These are phyloP conservation scores for Nicotiana paniculata DNA, from an alignment of 257 asterid genomes.

Conservation along the genomic window DNA sequence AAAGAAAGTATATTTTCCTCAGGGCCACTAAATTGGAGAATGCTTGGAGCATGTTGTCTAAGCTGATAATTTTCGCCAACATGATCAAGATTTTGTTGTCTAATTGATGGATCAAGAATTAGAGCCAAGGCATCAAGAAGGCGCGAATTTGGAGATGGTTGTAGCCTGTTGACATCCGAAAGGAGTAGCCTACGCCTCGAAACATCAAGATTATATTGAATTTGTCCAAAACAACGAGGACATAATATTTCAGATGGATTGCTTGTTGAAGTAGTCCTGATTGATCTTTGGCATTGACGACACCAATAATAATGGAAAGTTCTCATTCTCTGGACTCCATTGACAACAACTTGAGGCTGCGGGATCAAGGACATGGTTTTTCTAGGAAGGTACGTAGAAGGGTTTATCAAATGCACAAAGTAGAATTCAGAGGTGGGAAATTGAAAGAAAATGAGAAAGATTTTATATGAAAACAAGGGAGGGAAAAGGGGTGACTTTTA, in stretches of 20 bases:
- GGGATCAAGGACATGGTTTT: constrained; percentile 34
- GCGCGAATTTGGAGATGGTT: constrained; percentile 33
- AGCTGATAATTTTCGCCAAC: background rate
- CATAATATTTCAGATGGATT: constrained; percentile 54
- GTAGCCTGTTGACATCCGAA: constrained; percentile 13
- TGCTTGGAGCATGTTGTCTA: constrained; percentile 26
- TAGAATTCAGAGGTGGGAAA: background rate
- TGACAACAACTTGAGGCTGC: constrained; percentile 24
- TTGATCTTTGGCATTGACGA: constrained; percentile 49
- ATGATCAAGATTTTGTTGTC: background rate
- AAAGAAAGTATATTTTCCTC: constrained; percentile 18
- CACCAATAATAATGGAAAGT: constrained; percentile 85
- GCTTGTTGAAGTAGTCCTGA: constrained; percentile 49
- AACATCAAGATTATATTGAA: constrained; percentile 49
- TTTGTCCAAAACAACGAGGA: constrained; percentile 53
- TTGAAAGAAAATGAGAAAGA: background rate
- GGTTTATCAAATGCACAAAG: background rate
- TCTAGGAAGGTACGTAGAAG: too few species aligned
- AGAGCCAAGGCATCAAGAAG: constrained; percentile 41
- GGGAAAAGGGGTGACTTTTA: constrained; percentile 38
- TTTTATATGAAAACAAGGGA: constrained; percentile 16
- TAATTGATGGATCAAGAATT: constrained; percentile 33
- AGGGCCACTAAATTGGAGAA: constrained; percentile 49
- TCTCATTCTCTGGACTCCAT: constrained; percentile 48
- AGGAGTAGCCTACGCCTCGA: constrained; percentile 39